Evolutionary conservation across 106 monocot species (phyloP).

Genomic region (Iris macrosiphon): DNA sequence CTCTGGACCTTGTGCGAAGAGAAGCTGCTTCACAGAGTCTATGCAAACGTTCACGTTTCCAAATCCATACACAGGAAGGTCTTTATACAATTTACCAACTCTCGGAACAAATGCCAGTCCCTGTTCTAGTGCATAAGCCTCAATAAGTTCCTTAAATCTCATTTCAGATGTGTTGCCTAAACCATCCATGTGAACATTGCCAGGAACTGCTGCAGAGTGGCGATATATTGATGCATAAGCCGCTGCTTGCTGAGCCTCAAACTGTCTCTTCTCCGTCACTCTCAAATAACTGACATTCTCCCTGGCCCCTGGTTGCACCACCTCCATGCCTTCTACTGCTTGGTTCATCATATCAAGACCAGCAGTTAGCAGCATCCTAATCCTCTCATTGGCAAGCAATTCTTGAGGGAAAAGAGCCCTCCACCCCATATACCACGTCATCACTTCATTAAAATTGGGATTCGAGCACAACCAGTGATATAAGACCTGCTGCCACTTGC

Average conservation of each 20-base stretch:
- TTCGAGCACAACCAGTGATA: conserved; percentile 79
- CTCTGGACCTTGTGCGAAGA: conserved; percentile 69
- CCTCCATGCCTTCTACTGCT: conserved; percentile 72
- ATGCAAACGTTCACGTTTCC: conserved; percentile 76
- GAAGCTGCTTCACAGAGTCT: conserved; percentile 60
- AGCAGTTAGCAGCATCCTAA: conserved; percentile 30
- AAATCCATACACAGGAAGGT: conserved; percentile 84
- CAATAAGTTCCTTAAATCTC: conserved; percentile 74
- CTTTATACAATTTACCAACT: conserved; percentile 76
- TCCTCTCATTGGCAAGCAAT: conserved; percentile 77
- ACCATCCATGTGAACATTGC: conserved; percentile 28
- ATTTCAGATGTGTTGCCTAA: conserved; percentile 24
- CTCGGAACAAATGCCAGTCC: conserved; percentile 72
- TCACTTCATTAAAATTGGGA: conserved; percentile 79
- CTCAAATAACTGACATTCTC: conserved; percentile 72
- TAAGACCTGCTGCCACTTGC: conserved; percentile 85
- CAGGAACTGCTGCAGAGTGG: conserved; percentile 15
- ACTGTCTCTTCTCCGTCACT: conserved; percentile 71
- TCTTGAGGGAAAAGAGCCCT: conserved; percentile 76
- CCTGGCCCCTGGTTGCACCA: conserved; percentile 63
- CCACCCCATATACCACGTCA: conserved; percentile 88
- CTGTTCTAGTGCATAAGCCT: conserved; percentile 71
- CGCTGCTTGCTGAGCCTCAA: conserved; percentile 62
- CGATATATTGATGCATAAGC: conserved; percentile 27
- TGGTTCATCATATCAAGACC: conserved; percentile 95